These are phyloP conservation scores for Pythium sukuiense DNA, from an alignment of 352 stramenopile genomes.

Conservation along the genomic window DNA sequence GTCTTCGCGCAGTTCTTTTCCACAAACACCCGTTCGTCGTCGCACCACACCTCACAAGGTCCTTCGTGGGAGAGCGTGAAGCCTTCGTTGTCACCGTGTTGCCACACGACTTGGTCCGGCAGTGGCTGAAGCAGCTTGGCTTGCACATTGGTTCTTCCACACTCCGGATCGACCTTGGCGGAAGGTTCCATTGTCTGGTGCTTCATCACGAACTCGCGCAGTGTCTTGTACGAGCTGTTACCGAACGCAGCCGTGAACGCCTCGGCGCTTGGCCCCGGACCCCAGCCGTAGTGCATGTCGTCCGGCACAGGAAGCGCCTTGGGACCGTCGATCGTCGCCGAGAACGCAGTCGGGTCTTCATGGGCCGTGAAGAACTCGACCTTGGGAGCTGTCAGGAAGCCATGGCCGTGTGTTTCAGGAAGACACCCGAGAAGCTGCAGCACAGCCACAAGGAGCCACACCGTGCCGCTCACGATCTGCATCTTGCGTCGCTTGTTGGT, in stretches of 20 bases:
- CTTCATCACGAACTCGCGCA: constrained; percentile 28
- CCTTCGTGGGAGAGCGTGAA: constrained; percentile 32
- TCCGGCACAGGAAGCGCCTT: constrained; percentile 8
- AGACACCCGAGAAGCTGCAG: neutral
- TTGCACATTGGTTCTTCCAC: constrained; percentile 21
- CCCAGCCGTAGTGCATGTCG: constrained; percentile 18
- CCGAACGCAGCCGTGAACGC: constrained; percentile 21
- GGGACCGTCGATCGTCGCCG: constrained; percentile 21
- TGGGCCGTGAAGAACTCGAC: constrained; percentile 17
- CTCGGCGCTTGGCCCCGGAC: neutral
- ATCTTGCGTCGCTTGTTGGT: neutral
- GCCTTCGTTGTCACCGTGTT: constrained; percentile 25
- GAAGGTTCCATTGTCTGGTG: constrained; percentile 16
- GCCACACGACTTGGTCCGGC: constrained; percentile 26
- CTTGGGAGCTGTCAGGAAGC: constrained; percentile 21
- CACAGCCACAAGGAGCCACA: neutral
- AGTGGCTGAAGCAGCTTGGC: constrained; percentile 11
- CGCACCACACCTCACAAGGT: constrained; percentile 27
- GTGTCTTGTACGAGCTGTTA: constrained; percentile 20
- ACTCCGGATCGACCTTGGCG: constrained; percentile 9
- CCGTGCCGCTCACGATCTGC: neutral
- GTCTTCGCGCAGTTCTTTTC: constrained; percentile 26
- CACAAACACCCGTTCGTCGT: constrained; percentile 24
- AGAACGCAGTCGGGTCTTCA: constrained; percentile 23
- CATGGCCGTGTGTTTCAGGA: constrained; percentile 2